Evolutionary conservation across 1,139 yeast genomes (phyloP).

Genomic region (Suhomyces ambrosiae): DNA sequence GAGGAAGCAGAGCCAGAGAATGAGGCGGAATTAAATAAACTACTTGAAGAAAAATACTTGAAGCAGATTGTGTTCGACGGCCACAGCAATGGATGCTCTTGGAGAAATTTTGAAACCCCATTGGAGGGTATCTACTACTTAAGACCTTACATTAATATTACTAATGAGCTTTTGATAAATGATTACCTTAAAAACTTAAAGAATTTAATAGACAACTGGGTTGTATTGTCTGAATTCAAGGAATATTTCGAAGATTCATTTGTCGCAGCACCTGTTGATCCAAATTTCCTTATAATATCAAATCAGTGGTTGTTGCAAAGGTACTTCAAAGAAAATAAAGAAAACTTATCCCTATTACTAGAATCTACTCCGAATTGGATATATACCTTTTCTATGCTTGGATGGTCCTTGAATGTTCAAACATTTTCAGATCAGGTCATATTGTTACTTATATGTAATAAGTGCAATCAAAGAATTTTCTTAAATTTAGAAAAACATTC

Average conservation of each 20-base stretch:
- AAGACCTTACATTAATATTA: slow-evolving; percentile 35
- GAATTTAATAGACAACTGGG: slow-evolving; percentile 31
- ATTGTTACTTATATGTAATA: slow-evolving; percentile 36
- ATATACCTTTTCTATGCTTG: slow-evolving; percentile 36
- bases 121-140: slow-evolving; percentile 38
- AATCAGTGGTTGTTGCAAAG: slow-evolving; percentile 34
- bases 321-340: slow-evolving; percentile 37
- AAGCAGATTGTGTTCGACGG: slow-evolving; percentile 27
- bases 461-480: slow-evolving; percentile 41
- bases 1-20: slow-evolving; percentile 9
- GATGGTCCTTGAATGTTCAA: slow-evolving; percentile 43
- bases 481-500: slow-evolving; percentile 19
- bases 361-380: slow-evolving; percentile 34
- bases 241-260: slow-evolving; percentile 16
- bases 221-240: slow-evolving; percentile 20
- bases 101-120: slow-evolving; percentile 43
- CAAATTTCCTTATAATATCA: slow-evolving; percentile 27
- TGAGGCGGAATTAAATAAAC: slow-evolving; percentile 23
- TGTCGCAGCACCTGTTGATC: slow-evolving; percentile 8
- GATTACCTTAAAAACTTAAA: slow-evolving; percentile 34
- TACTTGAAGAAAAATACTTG: slow-evolving; percentile 28
- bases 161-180: slow-evolving; percentile 31
- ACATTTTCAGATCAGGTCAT: slow-evolving; percentile 30
- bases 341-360: slow-evolving; percentile 29
- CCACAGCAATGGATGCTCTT: slow-evolving; percentile 37